Evolutionary conservation across 1,139 yeast species (phyloP).

Genomic region (Candida dubliniensis): DNA sequence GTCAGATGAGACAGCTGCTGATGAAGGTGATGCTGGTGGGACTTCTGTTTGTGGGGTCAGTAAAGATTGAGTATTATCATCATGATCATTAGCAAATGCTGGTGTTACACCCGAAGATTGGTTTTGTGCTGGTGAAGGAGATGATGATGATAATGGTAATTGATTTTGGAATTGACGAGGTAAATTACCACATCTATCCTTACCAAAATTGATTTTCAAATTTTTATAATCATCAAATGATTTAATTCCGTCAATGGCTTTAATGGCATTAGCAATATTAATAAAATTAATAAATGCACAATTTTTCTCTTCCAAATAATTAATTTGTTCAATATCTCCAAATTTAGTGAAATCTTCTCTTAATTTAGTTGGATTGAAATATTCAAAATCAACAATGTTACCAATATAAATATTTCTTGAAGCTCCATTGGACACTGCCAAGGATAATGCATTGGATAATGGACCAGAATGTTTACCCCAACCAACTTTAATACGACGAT

Average conservation of each 20-base stretch:
- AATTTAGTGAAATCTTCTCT: constrained; percentile 65
- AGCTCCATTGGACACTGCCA: constrained; percentile 94
- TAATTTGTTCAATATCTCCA: constrained; percentile 82
- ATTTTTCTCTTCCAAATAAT: constrained; percentile 73
- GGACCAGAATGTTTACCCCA: constrained; percentile 98
- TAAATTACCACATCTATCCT: constrained; percentile 88
- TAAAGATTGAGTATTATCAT: no score
- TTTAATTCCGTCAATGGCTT: constrained; percentile 67
- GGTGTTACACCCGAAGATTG: no score
- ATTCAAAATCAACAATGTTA: constrained; percentile 45
- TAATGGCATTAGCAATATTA: constrained; percentile 79
- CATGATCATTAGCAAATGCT: no score
- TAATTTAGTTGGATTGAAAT: constrained; percentile 58
- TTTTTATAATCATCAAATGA: constrained; percentile 52
- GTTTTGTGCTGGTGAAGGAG: no score
- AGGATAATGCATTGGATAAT: constrained; percentile 71
- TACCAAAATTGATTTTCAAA: constrained; percentile 79
- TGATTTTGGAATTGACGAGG: constrained; percentile 54
- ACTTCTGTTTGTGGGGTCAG: no score
- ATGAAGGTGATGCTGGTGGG: no score
- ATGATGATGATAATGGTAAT: no score
- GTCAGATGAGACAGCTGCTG: no score
- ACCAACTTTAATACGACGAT: constrained; percentile 80
- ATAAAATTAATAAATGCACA: constrained; percentile 83
- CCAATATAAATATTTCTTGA: constrained; percentile 91